These are phyloP conservation scores for Hansenula sp. DNA, from an alignment of 1,139 yeast genomes.

Conservation along the genomic window DNA sequence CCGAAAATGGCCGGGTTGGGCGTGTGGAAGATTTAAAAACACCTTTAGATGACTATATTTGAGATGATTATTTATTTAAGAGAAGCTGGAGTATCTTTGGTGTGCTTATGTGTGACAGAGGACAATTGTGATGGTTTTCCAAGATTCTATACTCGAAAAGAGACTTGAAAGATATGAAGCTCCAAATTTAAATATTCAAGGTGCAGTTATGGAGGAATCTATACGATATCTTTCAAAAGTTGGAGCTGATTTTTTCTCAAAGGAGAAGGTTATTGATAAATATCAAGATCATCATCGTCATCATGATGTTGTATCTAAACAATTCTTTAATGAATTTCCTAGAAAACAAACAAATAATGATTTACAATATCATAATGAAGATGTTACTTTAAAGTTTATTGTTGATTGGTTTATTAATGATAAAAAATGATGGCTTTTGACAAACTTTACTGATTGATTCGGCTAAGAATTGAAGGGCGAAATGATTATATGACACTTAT, in stretches of 20 bases:
- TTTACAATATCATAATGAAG: slow-evolving; percentile 22
- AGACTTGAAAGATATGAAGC: slow-evolving; percentile 7
- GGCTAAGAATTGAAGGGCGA: too few species aligned
- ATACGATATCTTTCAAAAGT: background rate
- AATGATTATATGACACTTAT: too few species aligned
- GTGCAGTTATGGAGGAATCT: background rate
- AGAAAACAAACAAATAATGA: slow-evolving; percentile 22
- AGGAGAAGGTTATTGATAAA: slow-evolving; percentile 7
- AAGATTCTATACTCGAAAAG: slow-evolving; percentile 11
- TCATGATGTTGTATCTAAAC: slow-evolving; percentile 2
- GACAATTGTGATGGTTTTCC: slow-evolving; percentile 7
- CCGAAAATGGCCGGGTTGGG: too few species aligned
- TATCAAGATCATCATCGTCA: slow-evolving; percentile 8
- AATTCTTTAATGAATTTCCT: slow-evolving; percentile 23
- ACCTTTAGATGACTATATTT: background rate
- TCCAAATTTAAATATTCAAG: background rate
- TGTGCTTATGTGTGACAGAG: too few species aligned
- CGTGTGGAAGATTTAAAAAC: too few species aligned
- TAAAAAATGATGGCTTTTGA: background rate
- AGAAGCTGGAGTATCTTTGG: too few species aligned
- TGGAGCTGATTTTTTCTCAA: slow-evolving; percentile 5
- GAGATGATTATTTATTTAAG: background rate
- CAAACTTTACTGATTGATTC: background rate
- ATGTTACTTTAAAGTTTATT: slow-evolving; percentile 19
- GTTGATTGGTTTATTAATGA: slow-evolving; percentile 20